A percentile compares a stretch with the other conserved stretches of the same genome.
Evolutionary conservation across 2,329 filamentous ascomycete genomes (phyloP).

Genomic region (Colletotrichum salicis): DNA sequence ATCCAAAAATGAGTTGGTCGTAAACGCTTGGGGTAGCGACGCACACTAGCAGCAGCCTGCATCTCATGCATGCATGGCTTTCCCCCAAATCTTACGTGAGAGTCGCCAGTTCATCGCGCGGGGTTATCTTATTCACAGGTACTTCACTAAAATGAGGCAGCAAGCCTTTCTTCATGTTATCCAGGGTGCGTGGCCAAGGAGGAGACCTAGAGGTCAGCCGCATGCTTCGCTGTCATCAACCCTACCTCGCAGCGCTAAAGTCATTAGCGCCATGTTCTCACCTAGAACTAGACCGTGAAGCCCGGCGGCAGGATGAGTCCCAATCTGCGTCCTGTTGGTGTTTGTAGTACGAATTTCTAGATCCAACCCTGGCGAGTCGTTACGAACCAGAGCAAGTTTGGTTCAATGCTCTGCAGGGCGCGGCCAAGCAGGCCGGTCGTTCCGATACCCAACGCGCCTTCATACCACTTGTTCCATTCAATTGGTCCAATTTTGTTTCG

Average conservation of each 20-base stretch:
- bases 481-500: constrained; percentile 2
- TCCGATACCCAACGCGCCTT: not conserved
- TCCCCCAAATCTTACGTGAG: constrained; percentile 24
- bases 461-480: not conserved
- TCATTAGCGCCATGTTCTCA: not conserved
- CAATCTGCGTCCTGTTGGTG: not conserved
- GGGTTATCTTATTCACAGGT: not conserved
- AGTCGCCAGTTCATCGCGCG: constrained; percentile 17
- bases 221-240: not conserved
- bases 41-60: not conserved
- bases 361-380: not conserved
- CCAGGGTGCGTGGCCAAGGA: not conserved
- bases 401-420: not conserved
- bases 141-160: not conserved
- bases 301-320: not conserved
- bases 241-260: constrained; percentile 10
- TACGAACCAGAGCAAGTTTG: not conserved
- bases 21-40: not conserved
- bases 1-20: constrained; percentile 7
- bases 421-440: not conserved
- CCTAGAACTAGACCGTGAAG: constrained; percentile 9
- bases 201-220: not conserved
- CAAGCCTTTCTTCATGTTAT: not conserved
- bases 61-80: constrained; percentile 2
- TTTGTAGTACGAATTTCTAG: not conserved